Conservation (phyloP, 2,329 filamentous ascomycete genomes). For the Colletotrichum musicola region DNA sequence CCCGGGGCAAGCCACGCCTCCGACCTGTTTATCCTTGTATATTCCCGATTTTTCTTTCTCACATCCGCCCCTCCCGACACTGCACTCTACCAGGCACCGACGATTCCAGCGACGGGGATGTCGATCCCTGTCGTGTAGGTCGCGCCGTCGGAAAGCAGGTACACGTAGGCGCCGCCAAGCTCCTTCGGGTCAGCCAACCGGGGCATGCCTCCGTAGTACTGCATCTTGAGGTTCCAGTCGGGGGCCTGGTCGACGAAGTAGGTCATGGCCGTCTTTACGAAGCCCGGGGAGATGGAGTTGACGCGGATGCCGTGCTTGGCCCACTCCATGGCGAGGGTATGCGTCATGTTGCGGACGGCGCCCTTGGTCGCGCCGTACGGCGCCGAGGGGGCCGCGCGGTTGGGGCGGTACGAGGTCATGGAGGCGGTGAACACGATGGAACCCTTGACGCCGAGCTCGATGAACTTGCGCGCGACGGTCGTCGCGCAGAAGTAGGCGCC, state of each 20-base stretch:
- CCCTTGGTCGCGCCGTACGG: constrained; percentile 61
- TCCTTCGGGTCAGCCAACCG: constrained; percentile 65
- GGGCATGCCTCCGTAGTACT: constrained; percentile 70
- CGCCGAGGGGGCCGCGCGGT: constrained; percentile 63
- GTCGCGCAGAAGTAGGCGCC: constrained; percentile 60
- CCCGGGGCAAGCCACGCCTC: neutral
- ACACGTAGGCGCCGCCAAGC: constrained; percentile 68
- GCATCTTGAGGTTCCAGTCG: constrained; percentile 68
- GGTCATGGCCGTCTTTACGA: constrained; percentile 59
- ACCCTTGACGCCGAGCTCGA: constrained; percentile 50
- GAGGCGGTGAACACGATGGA: constrained; percentile 59
- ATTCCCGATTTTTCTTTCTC: no score
- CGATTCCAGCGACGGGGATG: constrained; percentile 56
- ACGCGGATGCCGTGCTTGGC: constrained; percentile 59
- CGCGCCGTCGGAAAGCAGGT: constrained; percentile 63
- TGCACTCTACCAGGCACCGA: constrained; percentile 41
- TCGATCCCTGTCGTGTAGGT: constrained; percentile 64
- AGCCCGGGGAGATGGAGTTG: constrained; percentile 61
- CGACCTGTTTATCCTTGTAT: neutral
- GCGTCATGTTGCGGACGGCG: constrained; percentile 55
- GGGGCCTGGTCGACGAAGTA: constrained; percentile 64
- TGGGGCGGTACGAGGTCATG: constrained; percentile 62
- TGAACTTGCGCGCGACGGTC: constrained; percentile 56
- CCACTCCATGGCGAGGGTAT: constrained; percentile 61
- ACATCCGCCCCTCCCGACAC: neutral